Evolutionary conservation across 106 monocot genomes (phyloP).

Genomic region (Hemerocallis citrina): DNA sequence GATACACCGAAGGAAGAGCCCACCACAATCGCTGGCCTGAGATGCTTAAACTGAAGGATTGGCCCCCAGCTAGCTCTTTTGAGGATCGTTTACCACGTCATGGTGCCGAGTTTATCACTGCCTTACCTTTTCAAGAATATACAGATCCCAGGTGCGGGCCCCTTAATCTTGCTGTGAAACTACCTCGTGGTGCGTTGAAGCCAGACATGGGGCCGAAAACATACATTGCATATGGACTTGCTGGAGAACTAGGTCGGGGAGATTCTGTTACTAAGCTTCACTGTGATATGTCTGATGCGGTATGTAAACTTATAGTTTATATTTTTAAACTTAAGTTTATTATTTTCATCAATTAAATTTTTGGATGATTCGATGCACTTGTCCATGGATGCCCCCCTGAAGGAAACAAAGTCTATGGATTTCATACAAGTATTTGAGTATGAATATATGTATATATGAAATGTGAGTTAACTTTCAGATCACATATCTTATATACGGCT

Average conservation of each 20-base stretch:
- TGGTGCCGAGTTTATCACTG: constrained; percentile 75
- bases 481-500: too few species aligned
- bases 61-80: constrained; percentile 83
- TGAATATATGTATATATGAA: too few species aligned
- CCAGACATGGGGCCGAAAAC: constrained; percentile 94
- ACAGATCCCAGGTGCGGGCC: constrained; percentile 73
- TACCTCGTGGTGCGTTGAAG: constrained; percentile 56
- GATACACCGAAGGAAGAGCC: constrained; percentile 57
- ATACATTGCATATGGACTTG: constrained; percentile 88
- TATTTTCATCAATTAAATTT: too few species aligned
- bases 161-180: constrained; percentile 71
- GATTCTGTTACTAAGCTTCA: constrained; percentile 99
- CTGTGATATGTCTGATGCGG: constrained; percentile 98
- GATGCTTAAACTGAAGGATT: constrained; percentile 96
- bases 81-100: constrained; percentile 86
- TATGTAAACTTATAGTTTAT: constrained; percentile 26
- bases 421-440: too few species aligned
- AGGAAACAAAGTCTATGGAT: too few species aligned
- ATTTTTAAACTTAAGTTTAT: too few species aligned
- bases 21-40: constrained; percentile 59
- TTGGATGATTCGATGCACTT: too few species aligned
- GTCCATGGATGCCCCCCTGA: too few species aligned
- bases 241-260: constrained; percentile 71
- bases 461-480: too few species aligned
- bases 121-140: constrained; percentile 86